Evolutionary conservation across 345 rosid genomes (phyloP).

Genomic region (Chamaenerion angustifolium): DNA sequence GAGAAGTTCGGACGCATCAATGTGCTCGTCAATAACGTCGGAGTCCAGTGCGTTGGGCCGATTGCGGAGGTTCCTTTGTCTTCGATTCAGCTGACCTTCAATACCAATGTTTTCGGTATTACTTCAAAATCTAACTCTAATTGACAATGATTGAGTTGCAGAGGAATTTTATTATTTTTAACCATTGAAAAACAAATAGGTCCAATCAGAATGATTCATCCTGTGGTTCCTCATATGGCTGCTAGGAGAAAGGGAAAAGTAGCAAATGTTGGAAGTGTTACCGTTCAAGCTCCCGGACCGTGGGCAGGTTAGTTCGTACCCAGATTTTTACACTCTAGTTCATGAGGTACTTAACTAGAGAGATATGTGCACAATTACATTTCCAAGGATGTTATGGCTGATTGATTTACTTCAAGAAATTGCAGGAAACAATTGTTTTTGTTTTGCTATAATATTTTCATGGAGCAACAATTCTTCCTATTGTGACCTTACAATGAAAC

Average conservation of each 20-base stretch:
- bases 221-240: conserved; percentile 80
- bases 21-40: conserved; percentile 80
- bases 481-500: too few relatives aligned
- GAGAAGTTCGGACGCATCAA: conserved; percentile 55
- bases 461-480: not conserved
- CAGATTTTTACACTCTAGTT: not conserved
- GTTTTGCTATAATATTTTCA: too few relatives aligned
- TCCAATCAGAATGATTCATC: conserved; percentile 69
- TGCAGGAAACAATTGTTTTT: too few relatives aligned
- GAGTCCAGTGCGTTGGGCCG: conserved; percentile 74
- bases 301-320: conserved; percentile 53
- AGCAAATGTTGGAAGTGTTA: conserved; percentile 61
- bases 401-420: not conserved
- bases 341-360: not conserved
- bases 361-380: too few relatives aligned
- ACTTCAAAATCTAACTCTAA: not conserved
- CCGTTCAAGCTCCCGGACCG: conserved; percentile 43
- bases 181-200: conserved; percentile 19
- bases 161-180: too few relatives aligned
- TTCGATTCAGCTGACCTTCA: conserved; percentile 40
- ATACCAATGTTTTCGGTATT: conserved; percentile 66
- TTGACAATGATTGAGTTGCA: too few relatives aligned
- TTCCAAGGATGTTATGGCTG: too few relatives aligned
- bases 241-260: conserved; percentile 55
- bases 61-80: conserved; percentile 62